Evolutionary conservation across 2,329 filamentous ascomycete species (phyloP), one percentile per base, ranked within the genome.

Genomic region (Cercospora citrullina): DNA sequence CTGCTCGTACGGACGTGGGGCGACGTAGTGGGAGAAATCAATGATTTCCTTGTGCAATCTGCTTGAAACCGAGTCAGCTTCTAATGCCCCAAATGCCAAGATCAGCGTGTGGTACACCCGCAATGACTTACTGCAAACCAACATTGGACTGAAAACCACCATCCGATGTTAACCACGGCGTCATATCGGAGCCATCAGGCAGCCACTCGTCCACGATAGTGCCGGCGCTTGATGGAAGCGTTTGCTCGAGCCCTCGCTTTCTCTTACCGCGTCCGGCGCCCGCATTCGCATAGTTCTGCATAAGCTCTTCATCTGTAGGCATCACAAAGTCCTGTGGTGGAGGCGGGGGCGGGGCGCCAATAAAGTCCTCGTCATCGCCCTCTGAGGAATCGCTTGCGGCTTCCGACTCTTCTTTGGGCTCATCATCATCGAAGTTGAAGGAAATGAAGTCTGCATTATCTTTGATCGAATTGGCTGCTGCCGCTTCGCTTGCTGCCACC

Each of bases 11-110:
- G 86, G 80, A 57, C 87, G 86, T 2, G 95, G 95, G 70, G 86
- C 88, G 33, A 97, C 90, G 77, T 90, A 96, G 39, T 94, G 84
- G 77, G 94, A 96, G 77, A 97, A 98, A 74, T 96, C 92, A 31
- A 91, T 82, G 53, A 98, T 89, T 79, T 99, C 95, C 75, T 93
- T 92, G 79, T 98, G 93, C 28, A 99, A 82, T 79, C 92, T 78
- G 63, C 71, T 71, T 67, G 62, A 64, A 55, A 64, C 60, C 36
- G 69, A 21, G 63, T 65, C 55, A 65, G 63, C 61, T 23, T n/a
- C n/a, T 7, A 18, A 39, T 39, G 36, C 36, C 36, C 36, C 36
- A 39, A n/a, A 39, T 39, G 36, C 36, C 36, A 39, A 7, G n/a
- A n/a, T 39, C 14, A 16, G 36, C 36, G 36, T 12, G 5, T 23